Percentiles rank a stretch among this genome's conserved stretches.
phyloP scores from a whole-genome alignment of 2,329 filamentous ascomycete species.

The Paramyrothecium roridum region DNA sequence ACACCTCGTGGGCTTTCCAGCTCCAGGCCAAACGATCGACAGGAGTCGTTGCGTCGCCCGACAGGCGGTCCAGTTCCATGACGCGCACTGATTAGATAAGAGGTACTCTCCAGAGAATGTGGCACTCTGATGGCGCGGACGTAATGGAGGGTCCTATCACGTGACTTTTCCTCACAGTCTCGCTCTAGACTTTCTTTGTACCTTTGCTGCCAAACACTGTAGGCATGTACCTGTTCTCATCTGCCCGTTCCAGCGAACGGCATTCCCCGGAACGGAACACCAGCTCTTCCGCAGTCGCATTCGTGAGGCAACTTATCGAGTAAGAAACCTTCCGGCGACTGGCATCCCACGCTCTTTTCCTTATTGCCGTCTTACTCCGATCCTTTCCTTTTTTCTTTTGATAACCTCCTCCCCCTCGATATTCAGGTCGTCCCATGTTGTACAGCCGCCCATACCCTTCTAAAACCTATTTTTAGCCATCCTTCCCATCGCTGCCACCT shows the following conservation, averaged over 20 bases:
- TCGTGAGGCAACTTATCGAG: constrained; percentile 3
- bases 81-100: too few relatives aligned
- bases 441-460: background rate
- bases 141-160: too few relatives aligned
- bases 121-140: too few relatives aligned
- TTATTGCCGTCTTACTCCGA: background rate
- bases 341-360: background rate
- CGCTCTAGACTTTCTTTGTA: background rate
- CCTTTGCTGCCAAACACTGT: background rate
- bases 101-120: too few relatives aligned
- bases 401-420: too few relatives aligned
- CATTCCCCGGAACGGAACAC: constrained; percentile 12
- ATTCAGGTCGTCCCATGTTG: background rate
- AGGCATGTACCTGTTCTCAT: background rate
- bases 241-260: too few relatives aligned
- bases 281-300: constrained; percentile 18
- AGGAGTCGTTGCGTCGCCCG: too few relatives aligned
- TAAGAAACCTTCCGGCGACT: background rate
- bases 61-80: too few relatives aligned
- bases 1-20: too few relatives aligned
- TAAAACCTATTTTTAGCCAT: background rate
- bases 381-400: background rate
- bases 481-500: background rate
- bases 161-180: too few relatives aligned
- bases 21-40: too few relatives aligned